phyloP scores from a whole-genome alignment of 2,329 filamentous ascomycete species.

The Cladosporium sp. region DNA sequence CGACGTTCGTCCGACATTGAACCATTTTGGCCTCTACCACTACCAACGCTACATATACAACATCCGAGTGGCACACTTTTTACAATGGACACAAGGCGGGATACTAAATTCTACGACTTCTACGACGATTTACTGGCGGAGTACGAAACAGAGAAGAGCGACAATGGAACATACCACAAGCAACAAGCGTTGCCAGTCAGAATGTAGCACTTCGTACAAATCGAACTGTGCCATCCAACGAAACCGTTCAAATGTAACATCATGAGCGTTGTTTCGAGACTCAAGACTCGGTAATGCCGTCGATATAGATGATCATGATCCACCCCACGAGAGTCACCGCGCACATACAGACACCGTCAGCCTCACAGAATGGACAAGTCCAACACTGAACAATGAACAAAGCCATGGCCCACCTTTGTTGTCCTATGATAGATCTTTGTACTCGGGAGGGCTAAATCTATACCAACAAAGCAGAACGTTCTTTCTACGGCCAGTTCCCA shows the following conservation, averaged over 20 bases:
- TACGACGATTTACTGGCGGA: conserved; percentile 14
- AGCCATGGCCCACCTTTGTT: background rate
- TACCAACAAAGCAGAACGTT: background rate
- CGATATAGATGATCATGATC: background rate
- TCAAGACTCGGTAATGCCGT: background rate
- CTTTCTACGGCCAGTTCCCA: background rate
- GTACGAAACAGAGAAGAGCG: background rate
- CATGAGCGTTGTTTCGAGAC: background rate
- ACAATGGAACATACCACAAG: background rate
- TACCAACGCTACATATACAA: background rate
- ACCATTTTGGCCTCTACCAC: background rate
- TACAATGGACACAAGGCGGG: background rate
- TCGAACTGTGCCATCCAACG: background rate
- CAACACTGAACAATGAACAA: background rate
- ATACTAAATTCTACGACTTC: conserved; percentile 14
- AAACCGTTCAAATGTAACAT: no score
- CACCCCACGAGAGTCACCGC: background rate
- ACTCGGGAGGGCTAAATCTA: background rate
- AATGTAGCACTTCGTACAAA: background rate
- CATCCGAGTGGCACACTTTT: background rate
- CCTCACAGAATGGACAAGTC: no score
- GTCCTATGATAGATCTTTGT: background rate
- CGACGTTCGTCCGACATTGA: background rate
- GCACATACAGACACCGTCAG: no score
- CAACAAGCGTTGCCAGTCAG: background rate